These are phyloP conservation scores for Gynochthodes officinalis DNA, from an alignment of 257 asterid species.

Conservation along the genomic window DNA sequence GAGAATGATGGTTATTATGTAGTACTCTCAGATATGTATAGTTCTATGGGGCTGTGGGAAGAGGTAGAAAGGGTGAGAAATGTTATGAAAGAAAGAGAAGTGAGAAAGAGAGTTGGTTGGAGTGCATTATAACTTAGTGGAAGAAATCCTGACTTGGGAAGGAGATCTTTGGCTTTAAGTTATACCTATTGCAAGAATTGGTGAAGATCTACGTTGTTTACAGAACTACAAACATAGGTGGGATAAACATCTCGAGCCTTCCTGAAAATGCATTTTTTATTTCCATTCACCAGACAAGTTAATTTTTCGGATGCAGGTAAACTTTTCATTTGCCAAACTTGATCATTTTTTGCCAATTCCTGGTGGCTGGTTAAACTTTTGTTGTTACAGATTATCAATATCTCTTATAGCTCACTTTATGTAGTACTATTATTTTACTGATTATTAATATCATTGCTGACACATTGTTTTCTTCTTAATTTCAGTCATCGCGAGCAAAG, in stretches of 20 bases:
- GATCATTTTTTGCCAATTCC: background rate
- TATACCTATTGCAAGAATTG: background rate
- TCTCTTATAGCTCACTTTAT: background rate
- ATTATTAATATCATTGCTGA: background rate
- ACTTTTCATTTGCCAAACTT: too few species aligned
- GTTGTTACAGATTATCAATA: background rate
- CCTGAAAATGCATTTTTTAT: background rate
- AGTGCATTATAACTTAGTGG: conserved; percentile 46
- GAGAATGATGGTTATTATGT: conserved; percentile 77
- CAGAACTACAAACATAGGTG: background rate
- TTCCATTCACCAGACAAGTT: background rate
- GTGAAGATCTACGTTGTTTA: background rate
- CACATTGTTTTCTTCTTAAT: background rate
- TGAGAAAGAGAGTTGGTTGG: conserved; percentile 70
- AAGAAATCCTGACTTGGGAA: background rate
- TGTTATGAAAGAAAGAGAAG: conserved; percentile 52
- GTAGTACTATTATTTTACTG: background rate
- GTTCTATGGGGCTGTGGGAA: conserved; percentile 68
- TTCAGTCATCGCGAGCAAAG: background rate
- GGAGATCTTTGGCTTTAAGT: background rate
- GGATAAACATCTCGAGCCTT: background rate
- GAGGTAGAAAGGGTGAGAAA: conserved; percentile 58
- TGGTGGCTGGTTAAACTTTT: too few species aligned
- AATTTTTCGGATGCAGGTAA: conserved; percentile 2
- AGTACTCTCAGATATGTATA: conserved; percentile 56